Base-by-base conservation (phyloP, 257 asterid genomes). In the Vinca minor region DNA sequence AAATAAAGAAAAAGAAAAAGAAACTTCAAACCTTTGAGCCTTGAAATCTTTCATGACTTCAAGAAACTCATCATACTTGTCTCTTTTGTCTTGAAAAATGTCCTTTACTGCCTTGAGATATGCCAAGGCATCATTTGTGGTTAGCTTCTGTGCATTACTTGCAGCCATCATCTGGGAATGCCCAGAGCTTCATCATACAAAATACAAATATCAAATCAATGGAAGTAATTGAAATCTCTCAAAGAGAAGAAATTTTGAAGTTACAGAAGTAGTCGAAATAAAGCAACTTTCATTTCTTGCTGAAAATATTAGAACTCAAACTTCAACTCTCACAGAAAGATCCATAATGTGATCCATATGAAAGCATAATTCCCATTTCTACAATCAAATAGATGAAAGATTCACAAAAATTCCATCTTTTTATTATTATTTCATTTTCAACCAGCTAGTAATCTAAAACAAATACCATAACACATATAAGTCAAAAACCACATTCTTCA, bases 1-100 rank as follows among this genome's bases (percentile, higher is more conserved):
- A 59, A 63, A 45, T 73, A 66, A 44, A 3, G 41, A 38, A 63
- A n/a, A n/a, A n/a, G n/a, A n/a, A n/a, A 32, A 65, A 32, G 31
- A 42, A 46, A 39, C 23, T 13, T 15, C 59, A 64, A 34, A 89
- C 99, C 96, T 89, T 77, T 87, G 95, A 54, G 88, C 80, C 84
- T 86, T 87, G 71, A 90, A 94, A 79, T 87, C 91, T 82, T 87
- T 90, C 99, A 94, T 94, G 72, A 94, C 87, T 26, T 83, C 96
- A 67, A 94, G 94, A 74, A 94, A 94, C 18, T 84, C 84, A 26
- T 84, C 84, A 44, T 94, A 94, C 73, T 78, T 86, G 71, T 87
- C 94, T 77, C 66, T 84, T 67, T 69, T 81, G 72, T 86, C 95
- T 66, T 79, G 84, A 81, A 94, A 94, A 56, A 69, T 79, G 53